Base-by-base conservation (phyloP, 176 grass and related monocot genomes). In the Oryza officinalis region DNA sequence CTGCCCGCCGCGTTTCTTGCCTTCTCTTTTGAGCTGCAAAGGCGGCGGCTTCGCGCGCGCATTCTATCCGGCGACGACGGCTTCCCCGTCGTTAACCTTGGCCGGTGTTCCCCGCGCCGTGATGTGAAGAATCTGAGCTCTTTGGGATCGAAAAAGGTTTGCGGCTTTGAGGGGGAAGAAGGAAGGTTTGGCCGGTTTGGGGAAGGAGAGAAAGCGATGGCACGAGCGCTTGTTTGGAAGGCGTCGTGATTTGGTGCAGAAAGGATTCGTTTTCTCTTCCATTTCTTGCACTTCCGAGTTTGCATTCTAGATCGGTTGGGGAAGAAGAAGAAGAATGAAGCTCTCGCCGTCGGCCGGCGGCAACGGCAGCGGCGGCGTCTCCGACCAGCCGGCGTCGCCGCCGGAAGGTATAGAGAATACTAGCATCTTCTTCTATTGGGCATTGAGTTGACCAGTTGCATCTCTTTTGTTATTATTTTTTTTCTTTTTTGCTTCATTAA, bases 341-440 rank as follows among this genome's bases (percentile, higher is more conserved):
- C 84, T 80, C 63, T 90, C 88, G 18, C 84, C 88, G 28, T 90
- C 88, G 46, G 31, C 80, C 74, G 23, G 17, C 80, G 46, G 73
- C 15, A 57, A 68, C 47, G 28, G 72, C 73, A 14, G 27, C 74
- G 66, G 77, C 22, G 59, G 79, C 41, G 68, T 79, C 6, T 74
- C 70, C 6, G 88, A 90, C 10, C 74, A 90, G 69, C 80, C 80
- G 49, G 28, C 28, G 6, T 87, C 88, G 69, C 88, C 84, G 47
- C 88, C 84, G 47, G 84, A 90, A 87, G 88, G 88, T 90, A 57
- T 2, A 57, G 17, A 57, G 17, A 20, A 90, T 45, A 7, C 33
- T 35, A 35, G 17, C 77, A 64, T 40, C 71, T 63, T 20, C 44
- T 63, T 20, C 44, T 73, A 37, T 90, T 78, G 60, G 60, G 67